Conservation (phyloP, 2,329 filamentous ascomycete genomes). For the Didymella keratinophila region DNA sequence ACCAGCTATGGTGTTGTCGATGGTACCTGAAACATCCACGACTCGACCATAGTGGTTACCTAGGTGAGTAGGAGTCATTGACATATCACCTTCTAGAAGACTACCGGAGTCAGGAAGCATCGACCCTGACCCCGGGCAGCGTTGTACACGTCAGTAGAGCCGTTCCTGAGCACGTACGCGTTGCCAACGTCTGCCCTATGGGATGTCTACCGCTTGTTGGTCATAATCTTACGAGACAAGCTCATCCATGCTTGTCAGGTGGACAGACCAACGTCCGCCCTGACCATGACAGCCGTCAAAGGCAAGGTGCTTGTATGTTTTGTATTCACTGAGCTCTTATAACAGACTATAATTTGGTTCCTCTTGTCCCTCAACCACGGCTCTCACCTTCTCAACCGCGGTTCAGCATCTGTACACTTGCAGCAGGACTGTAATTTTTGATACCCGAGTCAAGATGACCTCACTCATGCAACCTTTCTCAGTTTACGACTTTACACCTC, state of each 20-base stretch:
- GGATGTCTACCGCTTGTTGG: neutral
- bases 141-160: neutral
- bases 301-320: slow-evolving; percentile 3
- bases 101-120: neutral
- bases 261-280: slow-evolving; percentile 4
- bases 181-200: neutral
- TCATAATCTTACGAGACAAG: slow-evolving; percentile 11
- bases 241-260: slow-evolving; percentile 11
- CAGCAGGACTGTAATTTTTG: neutral
- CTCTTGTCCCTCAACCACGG: neutral
- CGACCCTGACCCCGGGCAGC: neutral
- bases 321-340: slow-evolving; percentile 2
- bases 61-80: neutral
- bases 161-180: neutral
- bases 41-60: neutral
- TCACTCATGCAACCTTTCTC: slow-evolving; percentile 1
- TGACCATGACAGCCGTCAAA: slow-evolving; percentile 6
- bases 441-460: neutral
- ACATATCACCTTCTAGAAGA: neutral
- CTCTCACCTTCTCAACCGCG: neutral
- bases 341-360: neutral
- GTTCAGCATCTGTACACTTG: neutral
- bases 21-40: neutral
- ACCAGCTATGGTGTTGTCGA: neutral
- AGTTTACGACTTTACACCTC: slow-evolving; percentile 1